Evolutionary conservation across 176 grass and related monocot species (phyloP).

Genomic region (Oryza brachyantha): DNA sequence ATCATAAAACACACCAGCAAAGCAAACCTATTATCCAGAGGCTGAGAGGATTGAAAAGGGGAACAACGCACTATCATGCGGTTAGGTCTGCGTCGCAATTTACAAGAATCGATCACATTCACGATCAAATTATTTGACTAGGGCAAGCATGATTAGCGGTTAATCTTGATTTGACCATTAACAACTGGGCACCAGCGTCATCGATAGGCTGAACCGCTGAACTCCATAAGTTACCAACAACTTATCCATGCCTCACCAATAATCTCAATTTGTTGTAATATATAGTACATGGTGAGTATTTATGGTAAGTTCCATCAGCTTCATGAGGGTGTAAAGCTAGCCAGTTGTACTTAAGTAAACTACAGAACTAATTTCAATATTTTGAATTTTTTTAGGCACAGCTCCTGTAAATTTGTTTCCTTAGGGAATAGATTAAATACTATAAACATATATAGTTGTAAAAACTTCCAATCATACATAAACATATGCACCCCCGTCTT

Average conservation of each 20-base stretch:
- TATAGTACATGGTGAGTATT: conserved; percentile 1
- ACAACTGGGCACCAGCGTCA: conserved; percentile 13
- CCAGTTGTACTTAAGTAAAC: background rate
- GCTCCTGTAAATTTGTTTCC: background rate
- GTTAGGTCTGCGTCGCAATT: conserved; percentile 38
- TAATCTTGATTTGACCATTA: conserved; percentile 42
- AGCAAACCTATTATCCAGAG: conserved; percentile 3
- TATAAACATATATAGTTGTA: too few species aligned
- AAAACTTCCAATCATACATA: too few species aligned
- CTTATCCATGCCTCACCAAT: conserved; percentile 15
- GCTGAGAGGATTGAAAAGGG: conserved; percentile 6
- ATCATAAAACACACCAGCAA: conserved; percentile 6
- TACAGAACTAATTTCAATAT: background rate
- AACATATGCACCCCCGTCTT: too few species aligned
- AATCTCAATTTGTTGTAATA: conserved; percentile 22
- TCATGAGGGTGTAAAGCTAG: background rate
- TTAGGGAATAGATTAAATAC: background rate
- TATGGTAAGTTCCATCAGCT: background rate
- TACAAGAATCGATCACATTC: conserved; percentile 7
- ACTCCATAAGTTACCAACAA: conserved; percentile 6
- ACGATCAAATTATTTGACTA: conserved; percentile 16
- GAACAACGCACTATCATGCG: conserved; percentile 28
- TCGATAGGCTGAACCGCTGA: background rate
- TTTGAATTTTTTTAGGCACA: background rate
- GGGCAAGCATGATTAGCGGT: conserved; percentile 33